Conservation (phyloP, 1,284 basidiomycete species). For the Rugosomyces carneus region DNA sequence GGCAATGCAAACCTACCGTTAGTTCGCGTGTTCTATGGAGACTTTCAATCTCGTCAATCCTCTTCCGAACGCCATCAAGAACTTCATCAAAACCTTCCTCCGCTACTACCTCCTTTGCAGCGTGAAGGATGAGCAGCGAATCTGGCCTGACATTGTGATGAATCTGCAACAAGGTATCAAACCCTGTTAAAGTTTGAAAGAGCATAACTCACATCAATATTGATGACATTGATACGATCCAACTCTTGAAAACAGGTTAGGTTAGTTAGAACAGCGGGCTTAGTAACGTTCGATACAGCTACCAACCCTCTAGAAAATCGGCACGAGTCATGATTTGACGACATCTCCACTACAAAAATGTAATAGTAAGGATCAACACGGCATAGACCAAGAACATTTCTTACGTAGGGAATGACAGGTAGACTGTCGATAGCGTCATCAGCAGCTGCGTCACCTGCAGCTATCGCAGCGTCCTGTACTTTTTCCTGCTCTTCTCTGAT, state of each 20-base stretch:
- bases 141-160: conserved; percentile 76
- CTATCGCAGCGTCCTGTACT: conserved; percentile 33
- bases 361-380: conserved; percentile 6
- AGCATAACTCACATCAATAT: conserved; percentile 60
- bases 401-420: conserved; percentile 58
- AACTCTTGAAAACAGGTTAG: conserved; percentile 37
- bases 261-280: conserved; percentile 9
- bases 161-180: conserved; percentile 35
- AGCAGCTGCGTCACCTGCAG: conserved; percentile 30
- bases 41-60: conserved; percentile 73
- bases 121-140: conserved; percentile 67
- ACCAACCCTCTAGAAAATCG: conserved; percentile 70
- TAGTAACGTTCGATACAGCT: neutral
- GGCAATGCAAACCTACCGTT: conserved; percentile 42
- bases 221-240: conserved; percentile 63
- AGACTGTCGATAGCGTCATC: conserved; percentile 39
- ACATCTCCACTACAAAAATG: conserved; percentile 44
- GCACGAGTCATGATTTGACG: conserved; percentile 78
- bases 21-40: conserved; percentile 66
- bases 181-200: conserved; percentile 2
- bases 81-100: conserved; percentile 70
- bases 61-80: conserved; percentile 61
- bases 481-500: conserved; percentile 45
- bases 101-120: conserved; percentile 62
- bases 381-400: conserved; percentile 16